Evolutionary conservation across 495 filamentous ascomycete genomes (phyloP), one percentile per base, ranked within the genome.

Genomic region (Neurospora sp.): DNA sequence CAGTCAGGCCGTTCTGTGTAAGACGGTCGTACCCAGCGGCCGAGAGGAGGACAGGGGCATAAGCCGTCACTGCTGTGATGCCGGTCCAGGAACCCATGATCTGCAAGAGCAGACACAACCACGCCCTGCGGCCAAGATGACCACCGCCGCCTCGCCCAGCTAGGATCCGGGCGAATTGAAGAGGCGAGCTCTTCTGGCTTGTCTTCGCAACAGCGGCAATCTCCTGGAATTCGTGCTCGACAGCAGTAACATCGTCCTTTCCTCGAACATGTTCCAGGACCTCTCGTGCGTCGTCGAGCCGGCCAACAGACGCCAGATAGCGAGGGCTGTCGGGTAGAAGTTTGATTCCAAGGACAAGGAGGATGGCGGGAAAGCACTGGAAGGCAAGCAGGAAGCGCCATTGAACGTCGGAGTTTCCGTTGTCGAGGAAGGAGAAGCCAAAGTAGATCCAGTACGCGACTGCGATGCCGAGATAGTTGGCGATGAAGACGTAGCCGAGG

Each of bases 61-160:
- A 92, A 44, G 92, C 87, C 2, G 91, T 92, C 23, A 92, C 87
- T 70, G 90, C 90, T 0, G 90, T 90, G 78, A 92, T 92, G 27
- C 91, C 90, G 75, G 90, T 86, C 90, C 90, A 92, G 77, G 92
- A 90, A 75, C 91, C 90, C 81, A 92, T 87, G 62, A 93, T 91
- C 80, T 92, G 89, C 11, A 92, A 80, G 90, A 90, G 92, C 59
- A 92, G 85, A 39, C 73, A 74, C 39, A 74, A 71, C 73, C 73
- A 74, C 69, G 73, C 73, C 70, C 73, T 66, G 54, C 73, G 73
- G 46, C 73, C 73, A 39, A 74, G 39, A 37, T 74, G 73, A 40
- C 39, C 23, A 54, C 73, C 73, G 39, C 70, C 40, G 54, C 54
- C 54, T 62, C 23, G 23, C 2, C 54, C 54, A 16, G 54, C 54